Percentiles rank a stretch among this genome's conserved stretches.
Evolutionary conservation across 2,329 filamentous ascomycete species (phyloP).

Genomic region (Fusarium pseudonygamai): DNA sequence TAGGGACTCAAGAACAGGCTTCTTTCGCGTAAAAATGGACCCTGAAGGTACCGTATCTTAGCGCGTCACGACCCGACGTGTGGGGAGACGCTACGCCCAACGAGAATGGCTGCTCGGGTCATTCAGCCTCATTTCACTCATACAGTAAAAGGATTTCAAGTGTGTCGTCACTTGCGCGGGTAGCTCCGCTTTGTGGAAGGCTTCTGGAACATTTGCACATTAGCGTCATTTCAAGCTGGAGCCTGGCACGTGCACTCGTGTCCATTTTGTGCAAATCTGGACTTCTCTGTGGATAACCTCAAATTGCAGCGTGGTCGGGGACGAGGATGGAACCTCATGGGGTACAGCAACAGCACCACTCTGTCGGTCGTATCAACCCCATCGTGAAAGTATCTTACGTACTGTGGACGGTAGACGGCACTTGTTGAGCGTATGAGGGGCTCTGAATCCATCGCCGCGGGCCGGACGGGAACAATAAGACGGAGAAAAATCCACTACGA

Average conservation of each 20-base stretch:
- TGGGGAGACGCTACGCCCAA: constrained; percentile 31
- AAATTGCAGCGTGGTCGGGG: constrained; percentile 38
- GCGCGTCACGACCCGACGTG: constrained; percentile 17
- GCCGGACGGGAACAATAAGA: constrained; percentile 28
- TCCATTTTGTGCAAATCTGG: constrained; percentile 40
- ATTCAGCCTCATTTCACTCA: constrained; percentile 40
- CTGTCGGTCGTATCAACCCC: constrained; percentile 16
- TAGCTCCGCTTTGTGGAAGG: constrained; percentile 36
- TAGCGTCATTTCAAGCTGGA: constrained; percentile 8
- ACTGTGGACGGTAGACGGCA: constrained; percentile 19
- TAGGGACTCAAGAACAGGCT: not conserved
- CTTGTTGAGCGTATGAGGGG: constrained; percentile 25
- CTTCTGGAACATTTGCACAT: constrained; percentile 41
- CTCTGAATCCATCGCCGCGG: constrained; percentile 39
- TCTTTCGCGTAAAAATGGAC: constrained; percentile 25
- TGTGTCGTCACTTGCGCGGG: constrained; percentile 34
- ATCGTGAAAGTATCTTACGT: constrained; percentile 12
- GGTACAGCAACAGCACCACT: constrained; percentile 12
- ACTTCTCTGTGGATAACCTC: constrained; percentile 25
- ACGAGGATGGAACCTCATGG: constrained; percentile 32
- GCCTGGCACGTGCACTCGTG: constrained; percentile 39
- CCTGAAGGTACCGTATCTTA: constrained; percentile 23
- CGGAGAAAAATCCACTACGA: constrained; percentile 32
- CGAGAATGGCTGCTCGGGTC: constrained; percentile 21
- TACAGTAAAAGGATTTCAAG: constrained; percentile 8